Evolutionary conservation across 2,329 filamentous ascomycete species (phyloP).

Genomic region (Colletotrichum sp.): DNA sequence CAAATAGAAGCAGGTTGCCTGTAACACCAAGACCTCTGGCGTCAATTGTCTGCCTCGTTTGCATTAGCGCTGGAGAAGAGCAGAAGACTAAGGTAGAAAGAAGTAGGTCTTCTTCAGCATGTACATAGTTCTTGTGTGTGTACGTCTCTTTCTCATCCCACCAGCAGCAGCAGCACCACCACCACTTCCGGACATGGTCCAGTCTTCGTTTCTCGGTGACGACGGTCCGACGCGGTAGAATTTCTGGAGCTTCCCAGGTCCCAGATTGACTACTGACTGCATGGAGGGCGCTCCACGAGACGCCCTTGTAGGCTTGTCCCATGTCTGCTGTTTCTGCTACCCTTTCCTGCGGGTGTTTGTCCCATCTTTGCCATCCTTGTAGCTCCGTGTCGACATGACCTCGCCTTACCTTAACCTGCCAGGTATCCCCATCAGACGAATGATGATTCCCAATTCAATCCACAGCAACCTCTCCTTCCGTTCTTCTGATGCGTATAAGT

Average conservation of each 20-base stretch:
- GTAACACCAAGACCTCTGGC: neutral
- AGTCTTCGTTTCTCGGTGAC: conserved; percentile 49
- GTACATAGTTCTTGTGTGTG: neutral
- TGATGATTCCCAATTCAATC: neutral
- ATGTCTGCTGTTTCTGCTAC: neutral
- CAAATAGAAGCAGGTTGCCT: neutral
- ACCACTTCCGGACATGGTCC: conserved; percentile 29
- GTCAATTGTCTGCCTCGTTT: neutral
- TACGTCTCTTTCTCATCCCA: neutral
- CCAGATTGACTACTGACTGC: conserved; percentile 10
- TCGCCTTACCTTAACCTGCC: conserved; percentile 7
- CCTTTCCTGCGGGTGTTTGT: conserved; percentile 1
- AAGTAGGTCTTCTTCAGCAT: neutral
- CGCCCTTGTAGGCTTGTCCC: neutral
- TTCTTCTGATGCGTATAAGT: conserved; percentile 7
- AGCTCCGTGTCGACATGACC: neutral
- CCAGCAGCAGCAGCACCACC: neutral
- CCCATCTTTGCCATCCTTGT: conserved; percentile 2
- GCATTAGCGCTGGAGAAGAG: neutral
- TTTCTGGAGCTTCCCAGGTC: conserved; percentile 33
- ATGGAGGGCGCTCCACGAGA: conserved; percentile 23
- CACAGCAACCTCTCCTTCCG: neutral
- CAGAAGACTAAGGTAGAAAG: neutral
- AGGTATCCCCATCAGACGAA: neutral
- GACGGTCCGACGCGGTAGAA: conserved; percentile 57